Percentiles rank a stretch among this genome's conserved stretches.
Conservation (phyloP, 2,329 filamentous ascomycete species). For the Epichloe sp. region DNA sequence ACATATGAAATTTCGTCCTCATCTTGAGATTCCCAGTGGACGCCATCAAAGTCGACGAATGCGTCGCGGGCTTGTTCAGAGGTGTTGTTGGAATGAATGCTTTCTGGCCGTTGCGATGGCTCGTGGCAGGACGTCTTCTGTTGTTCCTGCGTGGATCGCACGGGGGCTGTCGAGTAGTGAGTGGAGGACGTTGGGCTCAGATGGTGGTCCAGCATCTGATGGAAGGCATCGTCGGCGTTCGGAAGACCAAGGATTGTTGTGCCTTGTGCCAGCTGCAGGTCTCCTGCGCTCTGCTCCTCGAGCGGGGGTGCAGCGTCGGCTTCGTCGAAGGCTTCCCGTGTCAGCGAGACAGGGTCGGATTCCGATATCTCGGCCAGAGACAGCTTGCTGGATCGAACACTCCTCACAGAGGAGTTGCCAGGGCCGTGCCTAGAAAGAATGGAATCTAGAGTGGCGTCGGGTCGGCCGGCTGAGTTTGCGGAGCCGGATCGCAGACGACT, state of each 20-base stretch:
- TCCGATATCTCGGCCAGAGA: conserved; percentile 45
- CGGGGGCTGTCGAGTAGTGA: background rate
- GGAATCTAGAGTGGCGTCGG: conserved; percentile 27
- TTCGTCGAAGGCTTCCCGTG: conserved; percentile 38
- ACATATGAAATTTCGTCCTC: conserved; percentile 15
- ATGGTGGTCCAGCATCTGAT: conserved; percentile 19
- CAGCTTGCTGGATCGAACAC: conserved; percentile 35
- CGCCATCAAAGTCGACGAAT: conserved; percentile 73
- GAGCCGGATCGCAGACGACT: conserved; percentile 42
- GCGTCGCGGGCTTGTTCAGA: conserved; percentile 53
- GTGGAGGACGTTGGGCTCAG: conserved; percentile 4
- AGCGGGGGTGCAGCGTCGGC: conserved; percentile 31
- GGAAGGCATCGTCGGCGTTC: conserved; percentile 20
- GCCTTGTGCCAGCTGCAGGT: conserved; percentile 14
- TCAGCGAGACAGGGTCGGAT: conserved; percentile 38
- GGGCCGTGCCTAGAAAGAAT: conserved; percentile 37
- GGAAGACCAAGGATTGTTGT: conserved; percentile 17
- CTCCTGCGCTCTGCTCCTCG: conserved; percentile 23
- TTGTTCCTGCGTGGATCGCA: background rate
- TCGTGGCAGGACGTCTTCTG: background rate
- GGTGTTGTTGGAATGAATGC: conserved; percentile 45
- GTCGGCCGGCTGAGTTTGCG: conserved; percentile 29
- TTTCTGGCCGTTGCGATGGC: conserved; percentile 20
- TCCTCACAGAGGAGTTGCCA: conserved; percentile 40
- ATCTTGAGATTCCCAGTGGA: conserved; percentile 51